Percentiles rank a stretch among this genome's conserved stretches.
These are phyloP conservation scores for Backusella morwellensis DNA, from an alignment of 192 early-diverging fungal genomes.

Conservation along the genomic window DNA sequence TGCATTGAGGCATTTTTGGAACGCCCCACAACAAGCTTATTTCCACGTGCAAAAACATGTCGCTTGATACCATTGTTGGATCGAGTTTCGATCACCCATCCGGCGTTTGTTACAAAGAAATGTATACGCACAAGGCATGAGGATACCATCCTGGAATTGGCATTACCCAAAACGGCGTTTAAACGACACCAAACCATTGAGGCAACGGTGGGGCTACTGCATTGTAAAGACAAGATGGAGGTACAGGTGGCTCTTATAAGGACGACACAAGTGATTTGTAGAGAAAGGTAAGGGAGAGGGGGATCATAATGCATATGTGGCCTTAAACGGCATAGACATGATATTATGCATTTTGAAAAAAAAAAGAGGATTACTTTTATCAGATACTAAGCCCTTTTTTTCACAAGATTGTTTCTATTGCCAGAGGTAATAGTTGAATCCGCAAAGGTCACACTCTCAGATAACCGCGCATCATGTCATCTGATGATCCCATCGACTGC, in stretches of 20 bases:
- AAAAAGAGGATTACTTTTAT: no score
- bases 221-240: neutral
- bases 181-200: neutral
- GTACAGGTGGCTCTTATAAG: neutral
- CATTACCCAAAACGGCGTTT: neutral
- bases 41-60: neutral
- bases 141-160: neutral
- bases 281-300: neutral
- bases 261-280: neutral
- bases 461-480: neutral
- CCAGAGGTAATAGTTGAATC: neutral
- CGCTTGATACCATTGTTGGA: neutral
- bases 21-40: neutral
- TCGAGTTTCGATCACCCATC: neutral
- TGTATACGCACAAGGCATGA: neutral
- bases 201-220: neutral
- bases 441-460: neutral
- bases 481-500: neutral
- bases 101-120: neutral
- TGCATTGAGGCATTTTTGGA: neutral
- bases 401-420: neutral
- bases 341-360: no score
- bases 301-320: neutral
- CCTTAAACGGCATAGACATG: no score
- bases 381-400: no score